phyloP scores from a whole-genome alignment of 148 eudicot species.

The Rhododendron simsii region DNA sequence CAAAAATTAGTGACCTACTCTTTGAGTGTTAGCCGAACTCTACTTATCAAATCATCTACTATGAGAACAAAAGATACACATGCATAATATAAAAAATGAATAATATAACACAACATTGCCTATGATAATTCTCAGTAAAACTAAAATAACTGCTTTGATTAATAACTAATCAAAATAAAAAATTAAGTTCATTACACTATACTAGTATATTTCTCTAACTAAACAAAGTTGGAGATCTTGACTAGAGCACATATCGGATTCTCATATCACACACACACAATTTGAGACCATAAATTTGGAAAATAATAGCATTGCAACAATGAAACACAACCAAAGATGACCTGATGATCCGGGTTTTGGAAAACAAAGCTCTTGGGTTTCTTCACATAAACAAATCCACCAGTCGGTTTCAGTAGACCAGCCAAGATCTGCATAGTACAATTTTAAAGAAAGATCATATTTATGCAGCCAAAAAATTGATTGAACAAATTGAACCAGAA shows the following conservation, averaged over 20 bases:
- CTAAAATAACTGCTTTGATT: neutral
- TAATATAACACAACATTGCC: neutral
- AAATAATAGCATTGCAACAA: neutral
- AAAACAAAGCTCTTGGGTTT: conserved; percentile 91
- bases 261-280: neutral
- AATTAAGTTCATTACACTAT: neutral
- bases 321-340: conserved; percentile 25
- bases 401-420: conserved; percentile 64
- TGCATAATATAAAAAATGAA: neutral
- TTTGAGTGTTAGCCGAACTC: neutral
- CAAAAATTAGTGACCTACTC: neutral
- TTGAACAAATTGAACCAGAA: neutral
- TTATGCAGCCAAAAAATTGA: neutral
- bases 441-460: neutral
- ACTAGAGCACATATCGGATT: neutral
- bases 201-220: neutral
- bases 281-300: neutral
- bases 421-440: conserved; percentile 59
- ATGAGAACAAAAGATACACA: neutral
- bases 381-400: conserved; percentile 57
- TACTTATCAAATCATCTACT: neutral
- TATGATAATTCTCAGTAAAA: neutral
- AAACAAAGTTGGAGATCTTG: neutral
- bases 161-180: neutral
- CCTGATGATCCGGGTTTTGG: conserved; percentile 99